A percentile compares a stretch with the other conserved stretches of the same genome.
phyloP scores from a whole-genome alignment of 148 eudicot species.

The Pharnaceum exiguum region DNA sequence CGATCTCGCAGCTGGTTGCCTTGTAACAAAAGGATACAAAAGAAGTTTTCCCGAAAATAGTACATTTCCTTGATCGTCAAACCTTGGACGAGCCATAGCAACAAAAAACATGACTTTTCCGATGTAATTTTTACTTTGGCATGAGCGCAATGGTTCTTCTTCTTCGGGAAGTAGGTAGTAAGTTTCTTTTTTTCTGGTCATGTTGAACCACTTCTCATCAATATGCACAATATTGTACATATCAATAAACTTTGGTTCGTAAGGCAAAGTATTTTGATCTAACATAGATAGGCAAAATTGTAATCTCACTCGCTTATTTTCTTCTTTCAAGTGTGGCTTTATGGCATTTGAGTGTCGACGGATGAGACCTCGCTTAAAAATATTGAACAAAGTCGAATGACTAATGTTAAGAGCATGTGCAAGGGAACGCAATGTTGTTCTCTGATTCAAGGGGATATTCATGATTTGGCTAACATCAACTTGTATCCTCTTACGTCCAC shows the following conservation, averaged over 20 bases:
- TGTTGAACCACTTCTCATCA: no score
- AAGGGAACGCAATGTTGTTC: constrained; percentile 3
- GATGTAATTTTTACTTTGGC: no score
- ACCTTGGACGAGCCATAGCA: no score
- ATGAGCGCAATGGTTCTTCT: no score
- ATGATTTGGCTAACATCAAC: not conserved
- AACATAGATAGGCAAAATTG: constrained; percentile 7
- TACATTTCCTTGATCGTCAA: no score
- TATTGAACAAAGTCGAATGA: not conserved
- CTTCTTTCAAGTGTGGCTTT: constrained; percentile 1
- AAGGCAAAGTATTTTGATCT: not conserved
- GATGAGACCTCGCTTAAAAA: not conserved
- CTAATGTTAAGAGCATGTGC: not conserved
- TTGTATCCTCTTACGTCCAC: constrained; percentile 1
- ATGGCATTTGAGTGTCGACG: constrained; percentile 5
- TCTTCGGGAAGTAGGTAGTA: no score
- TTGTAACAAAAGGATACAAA: no score
- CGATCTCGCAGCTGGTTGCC: no score
- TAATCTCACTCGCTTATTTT: not conserved
- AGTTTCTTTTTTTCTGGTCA: no score
- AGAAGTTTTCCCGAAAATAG: no score
- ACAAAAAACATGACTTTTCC: no score
- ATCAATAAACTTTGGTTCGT: not conserved
- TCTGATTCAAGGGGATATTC: not conserved
- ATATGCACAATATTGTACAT: no score